Base-by-base conservation (phyloP, 805 yeast genomes). In the Candida manassasensis region DNA sequence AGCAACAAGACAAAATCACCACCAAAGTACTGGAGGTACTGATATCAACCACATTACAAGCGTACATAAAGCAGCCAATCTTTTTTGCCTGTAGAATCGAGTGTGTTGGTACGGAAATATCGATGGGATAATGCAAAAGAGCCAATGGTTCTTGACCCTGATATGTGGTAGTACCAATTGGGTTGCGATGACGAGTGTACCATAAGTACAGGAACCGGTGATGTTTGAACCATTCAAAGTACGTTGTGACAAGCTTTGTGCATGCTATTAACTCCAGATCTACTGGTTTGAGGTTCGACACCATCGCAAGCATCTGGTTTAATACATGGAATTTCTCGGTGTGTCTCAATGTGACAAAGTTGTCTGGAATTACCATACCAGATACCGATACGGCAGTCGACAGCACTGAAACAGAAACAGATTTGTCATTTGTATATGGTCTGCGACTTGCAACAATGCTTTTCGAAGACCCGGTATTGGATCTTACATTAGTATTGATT, bases 91-190 rank as follows among this genome's bases (percentile, higher is more conserved):
- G 8, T 2, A 32, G 7, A n/a, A 39, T 25, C 11, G 5, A 11
- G 30, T 39, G 42, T 8, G 42, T 39, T 12, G 42, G 29, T 19
- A 10, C 19, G 22, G 15, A 8, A 29, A 7, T 5, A n/a, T n/a
- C n/a, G n/a, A n/a, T n/a, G n/a, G n/a, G n/a, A n/a, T n/a, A n/a
- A n/a, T n/a, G n/a, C n/a, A n/a, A n/a, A n/a, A n/a, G n/a, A n/a
- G n/a, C n/a, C n/a, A n/a, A n/a, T n/a, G n/a, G n/a, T n/a, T n/a
- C n/a, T n/a, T n/a, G n/a, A n/a, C n/a, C n/a, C n/a, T n/a, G n/a
- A n/a, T n/a, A n/a, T n/a, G n/a, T n/a, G n/a, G n/a, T n/a, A n/a
- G n/a, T n/a, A n/a, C n/a, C n/a, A n/a, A n/a, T n/a, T n/a, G n/a
- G n/a, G n/a, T n/a, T n/a, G n/a, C n/a, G n/a, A n/a, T n/a, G n/a